Evolutionary conservation across 2,329 filamentous ascomycete species (phyloP).

Genomic region (Fusarium sp.): DNA sequence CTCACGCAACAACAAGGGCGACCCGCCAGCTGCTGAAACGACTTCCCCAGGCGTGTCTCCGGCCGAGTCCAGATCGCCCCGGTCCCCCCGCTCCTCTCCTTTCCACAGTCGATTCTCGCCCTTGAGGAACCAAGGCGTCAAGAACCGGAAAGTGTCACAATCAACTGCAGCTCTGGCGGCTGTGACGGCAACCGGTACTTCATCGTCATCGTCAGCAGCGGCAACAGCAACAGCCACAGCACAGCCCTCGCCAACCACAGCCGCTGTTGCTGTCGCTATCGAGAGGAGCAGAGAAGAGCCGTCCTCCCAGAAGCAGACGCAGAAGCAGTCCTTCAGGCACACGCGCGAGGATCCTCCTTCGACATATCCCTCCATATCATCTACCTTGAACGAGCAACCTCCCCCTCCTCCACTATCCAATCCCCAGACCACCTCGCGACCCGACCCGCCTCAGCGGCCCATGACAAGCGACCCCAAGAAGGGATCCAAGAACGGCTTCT

Average conservation of each 20-base stretch:
- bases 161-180: constrained; percentile 36
- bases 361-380: constrained; percentile 44
- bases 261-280: constrained; percentile 31
- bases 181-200: constrained; percentile 9
- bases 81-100: constrained; percentile 60
- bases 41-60: constrained; percentile 47
- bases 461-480: constrained; percentile 54
- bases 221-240: background rate
- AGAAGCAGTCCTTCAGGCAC: constrained; percentile 39
- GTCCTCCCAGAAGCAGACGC: constrained; percentile 39
- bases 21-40: constrained; percentile 48
- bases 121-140: constrained; percentile 40
- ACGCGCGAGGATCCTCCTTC: constrained; percentile 39
- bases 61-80: constrained; percentile 53
- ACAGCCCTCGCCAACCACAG: constrained; percentile 27
- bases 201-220: constrained; percentile 6
- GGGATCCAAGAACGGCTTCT: constrained; percentile 62
- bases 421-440: constrained; percentile 25
- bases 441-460: constrained; percentile 23
- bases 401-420: constrained; percentile 35
- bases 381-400: constrained; percentile 38
- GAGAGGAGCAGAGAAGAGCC: constrained; percentile 32
- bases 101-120: constrained; percentile 57
- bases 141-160: constrained; percentile 41
- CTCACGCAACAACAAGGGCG: constrained; percentile 46